phyloP scores from a whole-genome alignment of 345 rosid species.

The Heritiera littoralis region DNA sequence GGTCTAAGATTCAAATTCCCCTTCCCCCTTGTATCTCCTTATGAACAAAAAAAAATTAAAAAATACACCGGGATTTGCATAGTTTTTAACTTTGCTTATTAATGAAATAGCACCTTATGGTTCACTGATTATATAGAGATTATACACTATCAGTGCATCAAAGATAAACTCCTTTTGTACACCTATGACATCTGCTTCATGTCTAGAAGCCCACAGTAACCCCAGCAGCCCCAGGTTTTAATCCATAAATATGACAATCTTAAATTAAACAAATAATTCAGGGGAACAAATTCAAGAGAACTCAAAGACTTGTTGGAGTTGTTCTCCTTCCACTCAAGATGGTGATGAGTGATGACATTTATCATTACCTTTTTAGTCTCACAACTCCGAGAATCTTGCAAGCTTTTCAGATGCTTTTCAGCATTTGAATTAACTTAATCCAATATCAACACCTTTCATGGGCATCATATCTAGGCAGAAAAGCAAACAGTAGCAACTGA shows the following conservation, averaged over 20 bases:
- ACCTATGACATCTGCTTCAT: background rate
- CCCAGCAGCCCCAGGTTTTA: background rate
- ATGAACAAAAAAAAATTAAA: too few relatives aligned
- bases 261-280: background rate
- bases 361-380: background rate
- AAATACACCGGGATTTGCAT: too few relatives aligned
- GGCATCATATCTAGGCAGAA: background rate
- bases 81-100: too few relatives aligned
- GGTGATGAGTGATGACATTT: background rate
- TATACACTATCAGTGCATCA: too few relatives aligned
- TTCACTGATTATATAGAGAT: too few relatives aligned
- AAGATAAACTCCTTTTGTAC: background rate
- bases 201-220: background rate
- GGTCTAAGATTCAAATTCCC: too few relatives aligned
- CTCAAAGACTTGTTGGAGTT: background rate
- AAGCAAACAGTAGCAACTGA: background rate
- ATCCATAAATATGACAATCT: background rate
- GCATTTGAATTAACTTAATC: slow-evolving; percentile 16
- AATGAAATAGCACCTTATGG: too few relatives aligned
- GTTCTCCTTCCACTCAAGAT: slow-evolving; percentile 17
- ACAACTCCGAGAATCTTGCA: slow-evolving; percentile 12
- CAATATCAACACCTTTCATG: background rate
- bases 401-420: slow-evolving; percentile 19
- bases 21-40: too few relatives aligned
- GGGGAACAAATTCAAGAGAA: slow-evolving; percentile 10